These are phyloP conservation scores for Sanghuangporus weigelae DNA, from an alignment of 1,284 basidiomycete species.

Conservation along the genomic window DNA sequence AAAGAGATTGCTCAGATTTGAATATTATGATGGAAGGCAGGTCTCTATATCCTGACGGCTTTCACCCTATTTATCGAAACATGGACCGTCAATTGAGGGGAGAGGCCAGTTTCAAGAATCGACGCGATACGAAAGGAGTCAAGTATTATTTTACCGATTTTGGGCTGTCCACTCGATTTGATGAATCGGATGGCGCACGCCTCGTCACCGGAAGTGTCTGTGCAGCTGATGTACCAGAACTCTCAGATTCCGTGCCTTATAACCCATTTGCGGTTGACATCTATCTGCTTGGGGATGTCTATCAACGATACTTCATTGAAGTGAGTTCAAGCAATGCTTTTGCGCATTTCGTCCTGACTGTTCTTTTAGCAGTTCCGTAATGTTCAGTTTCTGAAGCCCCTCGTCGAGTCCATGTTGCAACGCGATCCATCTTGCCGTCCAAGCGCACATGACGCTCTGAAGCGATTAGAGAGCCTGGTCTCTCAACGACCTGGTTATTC, in stretches of 20 bases:
- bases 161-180: constrained; percentile 21
- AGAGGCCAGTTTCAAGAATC: background rate
- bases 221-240: background rate
- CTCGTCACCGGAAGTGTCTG: background rate
- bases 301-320: background rate
- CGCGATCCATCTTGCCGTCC: background rate
- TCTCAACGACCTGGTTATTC: background rate
- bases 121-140: constrained; percentile 15
- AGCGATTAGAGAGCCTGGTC: background rate
- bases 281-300: constrained; percentile 7
- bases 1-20: background rate
- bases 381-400: constrained; percentile 1
- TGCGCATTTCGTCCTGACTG: too few species aligned
- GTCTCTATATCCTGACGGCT: constrained; percentile 2
- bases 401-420: constrained; percentile 1
- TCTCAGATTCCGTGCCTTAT: background rate
- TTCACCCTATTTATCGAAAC: constrained; percentile 7
- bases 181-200: background rate
- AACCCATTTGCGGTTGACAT: constrained; percentile 11
- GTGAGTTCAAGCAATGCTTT: background rate
- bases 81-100: background rate
- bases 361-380: background rate
- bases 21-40: constrained; percentile 9
- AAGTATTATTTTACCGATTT: constrained; percentile 30
- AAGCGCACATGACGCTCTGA: background rate